phyloP scores from a whole-genome alignment of 495 filamentous ascomycete genomes.

The Chaetomidium leptoderma region DNA sequence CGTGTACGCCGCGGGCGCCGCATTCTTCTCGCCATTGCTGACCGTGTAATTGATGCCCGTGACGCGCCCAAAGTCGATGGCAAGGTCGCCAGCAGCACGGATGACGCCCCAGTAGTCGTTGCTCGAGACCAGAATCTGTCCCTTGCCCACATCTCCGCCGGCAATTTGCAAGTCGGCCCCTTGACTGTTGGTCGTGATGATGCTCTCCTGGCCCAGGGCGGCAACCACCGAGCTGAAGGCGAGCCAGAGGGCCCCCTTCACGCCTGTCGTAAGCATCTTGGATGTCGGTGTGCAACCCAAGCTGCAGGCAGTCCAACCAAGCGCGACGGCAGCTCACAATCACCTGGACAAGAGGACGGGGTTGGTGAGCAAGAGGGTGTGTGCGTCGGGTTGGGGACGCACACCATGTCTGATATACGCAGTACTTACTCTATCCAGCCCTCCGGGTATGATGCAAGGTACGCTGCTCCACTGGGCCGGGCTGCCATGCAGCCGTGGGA shows the following conservation, averaged over 20 bases:
- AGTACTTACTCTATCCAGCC: conserved; percentile 24
- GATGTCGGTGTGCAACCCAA: background rate
- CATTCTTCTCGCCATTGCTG: conserved; percentile 42
- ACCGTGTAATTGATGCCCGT: conserved; percentile 58
- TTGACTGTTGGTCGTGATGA: conserved; percentile 46
- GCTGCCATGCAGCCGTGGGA: conserved; percentile 1
- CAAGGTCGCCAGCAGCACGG: conserved; percentile 61
- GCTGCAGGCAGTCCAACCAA: background rate
- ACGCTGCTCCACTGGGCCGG: conserved; percentile 12
- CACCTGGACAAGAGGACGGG: conserved; percentile 5
- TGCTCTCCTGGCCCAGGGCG: conserved; percentile 54
- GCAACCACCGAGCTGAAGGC: conserved; percentile 30
- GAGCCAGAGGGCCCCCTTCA: conserved; percentile 26
- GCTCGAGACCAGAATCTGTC: conserved; percentile 50
- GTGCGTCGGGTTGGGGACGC: background rate
- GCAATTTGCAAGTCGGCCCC: conserved; percentile 43
- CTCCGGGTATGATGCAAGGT: conserved; percentile 33
- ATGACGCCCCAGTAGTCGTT: conserved; percentile 65
- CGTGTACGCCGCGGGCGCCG: conserved; percentile 36
- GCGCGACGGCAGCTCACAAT: background rate
- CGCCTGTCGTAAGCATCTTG: conserved; percentile 25
- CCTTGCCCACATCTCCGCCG: conserved; percentile 39
- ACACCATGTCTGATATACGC: conserved; percentile 13
- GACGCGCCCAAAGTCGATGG: conserved; percentile 66
- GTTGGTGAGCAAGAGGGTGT: conserved; percentile 1